phyloP scores from a whole-genome alignment of 331 rosid genomes.

The Acacia concinna region DNA sequence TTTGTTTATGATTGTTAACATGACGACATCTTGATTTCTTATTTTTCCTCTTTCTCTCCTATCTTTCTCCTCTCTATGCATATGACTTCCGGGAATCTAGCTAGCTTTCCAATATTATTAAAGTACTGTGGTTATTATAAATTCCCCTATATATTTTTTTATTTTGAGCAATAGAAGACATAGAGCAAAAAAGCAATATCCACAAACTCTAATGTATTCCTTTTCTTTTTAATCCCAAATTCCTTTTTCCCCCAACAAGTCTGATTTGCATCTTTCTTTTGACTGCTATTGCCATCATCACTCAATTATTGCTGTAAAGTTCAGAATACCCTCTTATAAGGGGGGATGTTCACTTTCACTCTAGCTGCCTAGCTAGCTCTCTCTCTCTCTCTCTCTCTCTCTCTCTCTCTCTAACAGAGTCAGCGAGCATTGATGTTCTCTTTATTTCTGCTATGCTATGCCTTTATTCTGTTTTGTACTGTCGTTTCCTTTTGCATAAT shows the following conservation, averaged over 20 bases:
- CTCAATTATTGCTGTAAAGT: conserved; percentile 38
- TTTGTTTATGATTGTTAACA: conserved; percentile 16
- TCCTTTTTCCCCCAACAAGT: conserved; percentile 21
- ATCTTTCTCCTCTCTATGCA: background rate
- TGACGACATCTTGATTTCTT: background rate
- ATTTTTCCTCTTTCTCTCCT: background rate
- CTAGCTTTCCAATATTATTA: conserved; percentile 15
- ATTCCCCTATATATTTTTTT: background rate
- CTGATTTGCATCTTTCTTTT: conserved; percentile 19
- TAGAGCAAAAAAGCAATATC: background rate
- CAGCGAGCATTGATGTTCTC: conserved; percentile 27
- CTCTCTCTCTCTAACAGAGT: conserved; percentile 27
- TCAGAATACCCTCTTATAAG: conserved; percentile 15
- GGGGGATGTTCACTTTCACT: conserved; percentile 24
- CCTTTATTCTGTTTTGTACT: conserved; percentile 26
- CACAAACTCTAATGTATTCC: background rate
- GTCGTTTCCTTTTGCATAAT: conserved; percentile 36
- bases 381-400: background rate
- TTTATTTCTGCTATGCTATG: conserved; percentile 29
- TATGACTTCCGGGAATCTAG: conserved; percentile 36
- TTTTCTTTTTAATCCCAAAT: conserved; percentile 6
- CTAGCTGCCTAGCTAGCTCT: background rate
- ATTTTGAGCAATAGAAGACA: background rate
- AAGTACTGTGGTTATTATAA: background rate
- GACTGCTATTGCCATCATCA: conserved; percentile 12